A percentile compares a stretch with the other conserved stretches of the same genome.
These are phyloP conservation scores for Naganishia albida DNA, from an alignment of 1,284 basidiomycete species.

Conservation along the genomic window DNA sequence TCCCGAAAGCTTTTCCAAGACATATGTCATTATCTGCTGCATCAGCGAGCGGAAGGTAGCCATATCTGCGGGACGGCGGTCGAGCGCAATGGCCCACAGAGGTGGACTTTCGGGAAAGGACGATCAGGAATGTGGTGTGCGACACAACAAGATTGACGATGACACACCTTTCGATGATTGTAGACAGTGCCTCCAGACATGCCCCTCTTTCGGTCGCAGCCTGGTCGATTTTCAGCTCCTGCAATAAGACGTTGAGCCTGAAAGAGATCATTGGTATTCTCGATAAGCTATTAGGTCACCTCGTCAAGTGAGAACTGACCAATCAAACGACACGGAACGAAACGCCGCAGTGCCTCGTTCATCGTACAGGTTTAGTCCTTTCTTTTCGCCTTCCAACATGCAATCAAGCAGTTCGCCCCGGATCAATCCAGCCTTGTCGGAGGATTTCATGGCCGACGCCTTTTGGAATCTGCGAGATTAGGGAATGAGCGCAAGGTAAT, in stretches of 20 bases:
- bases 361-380: constrained; percentile 41
- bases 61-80: constrained; percentile 40
- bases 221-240: constrained; percentile 52
- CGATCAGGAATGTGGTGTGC: not conserved
- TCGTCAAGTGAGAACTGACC: constrained; percentile 35
- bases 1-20: constrained; percentile 58
- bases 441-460: constrained; percentile 39
- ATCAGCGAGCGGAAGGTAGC: constrained; percentile 52
- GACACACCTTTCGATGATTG: constrained; percentile 55
- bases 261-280: not conserved
- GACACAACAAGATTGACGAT: not conserved
- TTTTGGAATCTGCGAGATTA: constrained; percentile 40
- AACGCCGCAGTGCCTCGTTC: constrained; percentile 41
- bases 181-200: constrained; percentile 56
- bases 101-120: constrained; percentile 43
- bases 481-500: not conserved
- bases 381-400: constrained; percentile 49
- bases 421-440: constrained; percentile 49
- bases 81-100: constrained; percentile 50
- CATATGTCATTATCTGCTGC: constrained; percentile 55
- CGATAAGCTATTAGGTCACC: not conserved
- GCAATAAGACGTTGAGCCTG: constrained; percentile 46
- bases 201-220: constrained; percentile 56
- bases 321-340: constrained; percentile 49
- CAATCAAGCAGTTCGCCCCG: constrained; percentile 47